Percentiles rank a stretch among this genome's conserved stretches.
These are phyloP conservation scores for Sphagnum contortum DNA, from an alignment of 225 moss, liverwort and hornwort genomes.

Conservation along the genomic window DNA sequence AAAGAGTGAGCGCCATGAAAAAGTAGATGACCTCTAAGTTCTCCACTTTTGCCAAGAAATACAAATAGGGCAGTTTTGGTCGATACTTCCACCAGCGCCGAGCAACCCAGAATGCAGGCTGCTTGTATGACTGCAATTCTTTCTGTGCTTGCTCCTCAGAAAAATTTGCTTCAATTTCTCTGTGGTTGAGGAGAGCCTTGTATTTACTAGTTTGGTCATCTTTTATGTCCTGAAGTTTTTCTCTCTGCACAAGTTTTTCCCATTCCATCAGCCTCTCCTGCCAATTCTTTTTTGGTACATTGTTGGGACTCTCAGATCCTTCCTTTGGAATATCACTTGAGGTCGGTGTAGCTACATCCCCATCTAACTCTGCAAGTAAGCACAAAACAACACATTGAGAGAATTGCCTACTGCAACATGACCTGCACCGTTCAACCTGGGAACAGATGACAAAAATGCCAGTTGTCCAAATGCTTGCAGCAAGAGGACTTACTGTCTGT, in stretches of 20 bases:
- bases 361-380: too few species aligned
- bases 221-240: slow-evolving; percentile 42
- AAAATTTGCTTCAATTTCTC: slow-evolving; percentile 25
- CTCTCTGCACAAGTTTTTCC: slow-evolving; percentile 36
- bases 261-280: slow-evolving; percentile 59
- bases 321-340: not conserved
- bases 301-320: slow-evolving; percentile 8
- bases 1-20: too few species aligned
- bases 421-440: not conserved
- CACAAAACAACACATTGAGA: too few species aligned
- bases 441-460: slow-evolving; percentile 7
- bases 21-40: slow-evolving; percentile 50
- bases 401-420: too few species aligned
- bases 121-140: slow-evolving; percentile 18
- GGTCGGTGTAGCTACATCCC: slow-evolving; percentile 6
- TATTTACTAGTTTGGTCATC: slow-evolving; percentile 51
- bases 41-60: slow-evolving; percentile 78
- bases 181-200: slow-evolving; percentile 29
- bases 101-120: slow-evolving; percentile 88
- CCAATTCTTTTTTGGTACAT: slow-evolving; percentile 24
- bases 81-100: slow-evolving; percentile 95
- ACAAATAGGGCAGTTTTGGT: slow-evolving; percentile 85
- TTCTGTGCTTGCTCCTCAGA: slow-evolving; percentile 21
- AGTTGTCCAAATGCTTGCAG: not conserved
- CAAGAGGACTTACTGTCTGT: too few species aligned